Base-by-base conservation (phyloP, 768 basidiomycete species). In the Lyophyllum shimeji region DNA sequence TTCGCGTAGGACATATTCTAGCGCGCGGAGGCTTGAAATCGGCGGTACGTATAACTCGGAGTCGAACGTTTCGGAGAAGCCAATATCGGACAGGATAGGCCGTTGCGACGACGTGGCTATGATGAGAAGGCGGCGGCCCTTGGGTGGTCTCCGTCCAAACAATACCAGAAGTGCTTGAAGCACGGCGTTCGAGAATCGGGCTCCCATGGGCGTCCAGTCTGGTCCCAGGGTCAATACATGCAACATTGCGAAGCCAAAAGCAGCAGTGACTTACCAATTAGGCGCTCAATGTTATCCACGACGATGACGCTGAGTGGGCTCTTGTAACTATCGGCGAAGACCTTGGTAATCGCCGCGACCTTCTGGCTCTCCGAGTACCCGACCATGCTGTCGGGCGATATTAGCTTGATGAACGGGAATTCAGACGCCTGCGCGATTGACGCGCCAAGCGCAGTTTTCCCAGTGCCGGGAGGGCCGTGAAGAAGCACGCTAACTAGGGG, bases 171-270 rank as follows among this genome's bases (percentile, higher is more conserved):
- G 73, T 0, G 95, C 80, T 70, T 98, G 97, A 21, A 99, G 77
- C 4, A 98, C 93, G 7, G 87, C 78, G 69, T 98, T 98, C 1
- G 96, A 98, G 74, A 98, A 99, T 46, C 95, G 81, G n/a, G 89
- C 92, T 2, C 96, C 96, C 73, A 99, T 88, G 3, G 95, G 93
- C 6, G 93, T 95, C 90, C 94, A 99, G 61, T 98, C 96, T 95
- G 57, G 12, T 27, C 33, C 24, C 11, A 45, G 39, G 3, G 46
- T 60, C n/a, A 50, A 40, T 20, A 52, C 46, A 13, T 18, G 21
- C 8, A 7, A 39, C 5, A 25, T 20, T 13, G n/a, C 5, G 11
- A 20, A 43, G 17, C 21, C 7, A 40, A 29, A 15, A 50, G 34
- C 15, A 6, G 11, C 31, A 27, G 33, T 13, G 31, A 67, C 86